Base-by-base conservation (phyloP, 805 yeast species). In the Candida tibetensis region DNA sequence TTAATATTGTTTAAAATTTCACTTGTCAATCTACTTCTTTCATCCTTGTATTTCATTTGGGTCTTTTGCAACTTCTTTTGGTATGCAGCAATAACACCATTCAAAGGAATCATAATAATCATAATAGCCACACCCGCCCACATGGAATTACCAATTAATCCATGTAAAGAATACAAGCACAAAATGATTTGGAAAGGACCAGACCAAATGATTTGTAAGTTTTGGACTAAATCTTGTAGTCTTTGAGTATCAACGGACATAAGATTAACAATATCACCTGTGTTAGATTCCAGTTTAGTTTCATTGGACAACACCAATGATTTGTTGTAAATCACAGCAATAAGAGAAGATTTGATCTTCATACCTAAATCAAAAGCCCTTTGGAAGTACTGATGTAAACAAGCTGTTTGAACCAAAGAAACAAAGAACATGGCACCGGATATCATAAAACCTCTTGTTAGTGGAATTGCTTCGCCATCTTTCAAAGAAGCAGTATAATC, bases 211-310 rank as follows among this genome's bases (percentile, higher is more conserved):
- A 87, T 72, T 51, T 86, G 83, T 45, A 89, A 76, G 60, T 82
- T 78, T 57, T 85, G 89, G 17, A 84, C 77, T 39, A 88, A 69
- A 49, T 86, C 95, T 58, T 86, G 95, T 40, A 90, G 66, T 64
- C 95, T 79, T 63, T 85, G 95, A 2, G 89, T 81, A 64, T 90
- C 98, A 31, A 90, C 95, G 37, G 95, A 82, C 96, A 90, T 88
- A 52, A 90, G 71, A 56, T 90, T 90, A 41, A 90, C 97, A 48
- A 91, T 85, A 58, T 89, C 96, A 55, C 98, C 98, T 4, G 95
- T 85, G 22, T 86, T 77, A 28, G 87, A 78, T 51, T 76, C 63
- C 55, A 77, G 79, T 42, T 79, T 79, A 8, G 87, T 77, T 53
- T 85, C 93, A 48, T 77, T 81, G 1, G 91, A 83, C 42, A 85